Evolutionary conservation across 1,139 yeast genomes (phyloP), one percentile per base, ranked within the genome.

Genomic region (Lodderomyces metapsilosis): DNA sequence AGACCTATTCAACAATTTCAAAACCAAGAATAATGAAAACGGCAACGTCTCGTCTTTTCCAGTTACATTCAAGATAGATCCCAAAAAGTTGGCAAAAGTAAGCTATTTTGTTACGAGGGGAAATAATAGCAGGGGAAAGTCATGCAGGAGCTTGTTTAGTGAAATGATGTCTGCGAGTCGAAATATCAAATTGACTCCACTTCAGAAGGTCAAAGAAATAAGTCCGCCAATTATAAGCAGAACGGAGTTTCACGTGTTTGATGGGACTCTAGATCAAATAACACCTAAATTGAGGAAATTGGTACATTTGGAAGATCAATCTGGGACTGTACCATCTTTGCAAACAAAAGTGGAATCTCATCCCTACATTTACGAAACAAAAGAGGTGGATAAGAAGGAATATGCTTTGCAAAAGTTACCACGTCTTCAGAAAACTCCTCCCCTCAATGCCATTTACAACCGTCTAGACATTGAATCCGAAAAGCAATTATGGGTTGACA

Each of bases 401-500:
- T 46, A 42, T 39, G 46, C 46, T 3, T 31, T 40, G 13, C 28
- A 45, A 4, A 52, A 32, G 23, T 40, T 52, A 5, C 59, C 60
- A 18, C 43, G 47, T 13, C 39, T 50, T 34, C 40, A 20, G 7
- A 17, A 36, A 2, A 40, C 45, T 12, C 43, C 57, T 1, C 57
- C 53, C n/a, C 54, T 62, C 32, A 36, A 43, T 11, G 49, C 63
- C n/a, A 50, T 68, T 2, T 55, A 50, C 22, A 43, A 53, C 2
- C 45, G 52, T 4, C 54, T 60, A 2, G 39, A 27, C 8, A 18
- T 25, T 10, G 34, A 25, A 4, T 12, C 32, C 2, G 4, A 8
- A 5, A 39, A 45, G 2, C 34, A 52, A 36, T 36, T 67, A 10
- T 79, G 84, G 84, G 61, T 74, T 1, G 64, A 62, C 11, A 48